Evolutionary conservation across 2,329 filamentous ascomycete genomes (phyloP), one percentile per base, ranked within the genome.

Genomic region (Calcarisporium arbuscula): DNA sequence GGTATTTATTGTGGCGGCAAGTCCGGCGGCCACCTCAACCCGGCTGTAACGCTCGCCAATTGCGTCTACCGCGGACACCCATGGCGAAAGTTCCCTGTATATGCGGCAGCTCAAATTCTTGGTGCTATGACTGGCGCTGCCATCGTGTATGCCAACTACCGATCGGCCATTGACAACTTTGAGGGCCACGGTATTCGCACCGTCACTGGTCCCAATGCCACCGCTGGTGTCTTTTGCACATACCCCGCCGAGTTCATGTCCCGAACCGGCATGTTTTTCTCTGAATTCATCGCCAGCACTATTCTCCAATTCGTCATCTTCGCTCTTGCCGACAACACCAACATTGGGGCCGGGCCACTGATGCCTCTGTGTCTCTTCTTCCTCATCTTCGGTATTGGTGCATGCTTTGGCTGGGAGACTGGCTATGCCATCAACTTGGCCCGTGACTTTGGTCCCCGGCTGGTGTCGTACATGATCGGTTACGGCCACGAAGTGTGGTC

Each of bases 381-480:
- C 57, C 62, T 85, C 30, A 77, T 86, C 42, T 85, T 85, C 50
- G 82, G 80, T 7, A 76, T 86, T 16, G 81, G 80, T 14, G 77
- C 78, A 20, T 82, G 78, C 51, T 85, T 84, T 48, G 82, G 82
- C 6, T 85, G 79, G 79, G 74, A 86, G 54, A 87, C 82, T 2
- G 81, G 82, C 23, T 87, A 83, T 57, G 82, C 81, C 12, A 84
- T 85, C 44, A 86, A 86, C 49, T 57, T 84, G 27, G 82, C 80
- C 22, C 70, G 82, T 56, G 82, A 87, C 44, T 82, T 86, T 50
- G 79, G 80, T 1, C 81, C 81, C 8, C 65, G 82, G 9, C 55
- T 85, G 28, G 73, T 82, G 42, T 73, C 74, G 2, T 82, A 77
- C 50, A 72, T 79, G 50, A 47, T 85, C 35, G 82, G 82, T 3